Evolutionary conservation across 108 stramenopile genomes (phyloP), one percentile per base, ranked within the genome.

Genomic region (Parmales sp.): DNA sequence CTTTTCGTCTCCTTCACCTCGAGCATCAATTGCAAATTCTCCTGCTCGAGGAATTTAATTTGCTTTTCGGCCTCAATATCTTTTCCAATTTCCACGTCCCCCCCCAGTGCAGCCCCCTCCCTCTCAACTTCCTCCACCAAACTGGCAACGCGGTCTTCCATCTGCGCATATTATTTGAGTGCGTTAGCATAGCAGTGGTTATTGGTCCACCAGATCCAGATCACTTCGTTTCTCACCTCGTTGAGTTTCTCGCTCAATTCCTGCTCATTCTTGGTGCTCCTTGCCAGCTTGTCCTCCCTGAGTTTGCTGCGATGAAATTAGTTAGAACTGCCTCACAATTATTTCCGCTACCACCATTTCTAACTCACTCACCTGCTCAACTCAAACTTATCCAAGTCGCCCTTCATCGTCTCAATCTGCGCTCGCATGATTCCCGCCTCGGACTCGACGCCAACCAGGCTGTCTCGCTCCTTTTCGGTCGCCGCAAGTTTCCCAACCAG

Each of bases 1-100:
- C 78, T 76, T 72, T 82, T 89, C n/a, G 73, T 63, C 34, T 66
- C 45, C 74, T 89, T 90, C 25, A 86, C 37, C 54, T 93, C 89
- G n/a, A 74, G 66, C 73, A 87, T 84, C n/a, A 90, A 72, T 67
- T 88, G 83, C 60, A 88, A 75, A 68, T 90, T 90, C 70, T 93
- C 89, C 60, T 88, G 78, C 71, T 89, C 87, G 16, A 93, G 83
- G 65, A 73, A 89, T 37, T 74, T 74, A 54, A 89, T 66, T 68
- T 90, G 79, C 68, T 85, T 78, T 23, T 82, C 81, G 37, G 73
- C 73, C 34, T 83, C 78, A 25, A 76, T n/a, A n/a, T n/a, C n/a
- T n/a, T n/a, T n/a, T n/a, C n/a, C n/a, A n/a, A n/a, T n/a, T n/a
- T n/a, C n/a, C n/a, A n/a, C n/a, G 37, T 82, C 72, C 39, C 76